Conservation (phyloP, 305 asterid genomes). For the Fraxinus xanthoxyloides region DNA sequence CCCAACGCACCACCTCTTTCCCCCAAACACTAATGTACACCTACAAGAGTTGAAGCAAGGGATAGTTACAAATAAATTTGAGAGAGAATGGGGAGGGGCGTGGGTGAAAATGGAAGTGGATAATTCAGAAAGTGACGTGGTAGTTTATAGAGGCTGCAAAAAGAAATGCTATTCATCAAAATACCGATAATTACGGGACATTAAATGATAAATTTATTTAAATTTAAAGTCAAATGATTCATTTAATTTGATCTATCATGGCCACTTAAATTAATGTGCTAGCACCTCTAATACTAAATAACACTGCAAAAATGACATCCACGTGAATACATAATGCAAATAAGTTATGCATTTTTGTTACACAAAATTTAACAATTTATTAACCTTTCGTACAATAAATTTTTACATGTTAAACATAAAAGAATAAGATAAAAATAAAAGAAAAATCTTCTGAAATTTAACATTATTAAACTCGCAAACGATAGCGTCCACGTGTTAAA, state of each 20-base stretch:
- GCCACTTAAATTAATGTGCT: no score
- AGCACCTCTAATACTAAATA: no score
- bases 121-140: constrained; percentile 10
- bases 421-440: background rate
- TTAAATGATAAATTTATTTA: no score
- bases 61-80: constrained; percentile 14
- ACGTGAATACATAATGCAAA: background rate
- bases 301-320: constrained; percentile 7
- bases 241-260: no score
- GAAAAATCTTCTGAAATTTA: background rate
- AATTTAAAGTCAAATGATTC: no score
- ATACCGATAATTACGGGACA: no score
- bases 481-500: background rate
- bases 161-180: no score
- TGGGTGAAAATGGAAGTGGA: background rate
- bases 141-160: background rate
- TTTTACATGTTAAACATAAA: background rate
- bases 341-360: background rate
- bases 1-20: background rate
- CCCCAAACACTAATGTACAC: background rate
- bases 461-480: no score
- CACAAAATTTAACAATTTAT: background rate
- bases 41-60: background rate
- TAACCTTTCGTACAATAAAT: no score
- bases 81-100: constrained; percentile 11